Evolutionary conservation across 768 basidiomycete species (phyloP), one percentile per base, ranked within the genome.

Genomic region (Pulveroboletus sp.): DNA sequence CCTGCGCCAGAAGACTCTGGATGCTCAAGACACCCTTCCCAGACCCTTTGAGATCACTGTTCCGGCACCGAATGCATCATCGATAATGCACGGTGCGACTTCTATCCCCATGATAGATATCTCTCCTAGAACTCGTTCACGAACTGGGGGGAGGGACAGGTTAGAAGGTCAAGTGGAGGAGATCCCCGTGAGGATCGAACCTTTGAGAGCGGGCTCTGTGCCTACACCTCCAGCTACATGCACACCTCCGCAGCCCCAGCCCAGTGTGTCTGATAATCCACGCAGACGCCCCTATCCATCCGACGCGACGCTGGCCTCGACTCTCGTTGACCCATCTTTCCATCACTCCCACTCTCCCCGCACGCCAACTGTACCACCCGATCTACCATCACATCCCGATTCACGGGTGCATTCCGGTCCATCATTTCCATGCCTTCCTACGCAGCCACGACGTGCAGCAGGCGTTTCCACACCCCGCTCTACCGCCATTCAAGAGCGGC

Each of bases 21-120:
- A 40, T 29, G 53, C 53, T 2, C 64, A 66, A 36, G 64, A 66
- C 23, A 57, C 59, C 19, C 52, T 51, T 25, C 63, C 65, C 9
- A 60, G 65, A 33, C 64, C 64, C 4, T 66, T 58, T 37, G 53
- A 53, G 13, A 12, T 47, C 16, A 29, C 16, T 2, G 47, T 52
- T 17, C 60, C 58, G 4, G 53, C 55, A 17, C 32, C 45, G n/a
- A 25, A 10, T n/a, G 17, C 44, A 6, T 43, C 34, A 31, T 39
- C 31, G 25, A 21, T 21, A 9, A 45, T 20, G 31, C 38, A 13
- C 16, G 13, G 20, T 29, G 4, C 4, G 10, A 31, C 45, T 13
- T 40, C 50, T 19, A 4, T 17, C 2, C 46, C 56, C 5, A 34
- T 48, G 12, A 29, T 50, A 1, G 36, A 45, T n/a, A 36, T 48